These are phyloP conservation scores for Umbilicus rupestris DNA, from an alignment of 164 flowering plant genomes.

Conservation along the genomic window DNA sequence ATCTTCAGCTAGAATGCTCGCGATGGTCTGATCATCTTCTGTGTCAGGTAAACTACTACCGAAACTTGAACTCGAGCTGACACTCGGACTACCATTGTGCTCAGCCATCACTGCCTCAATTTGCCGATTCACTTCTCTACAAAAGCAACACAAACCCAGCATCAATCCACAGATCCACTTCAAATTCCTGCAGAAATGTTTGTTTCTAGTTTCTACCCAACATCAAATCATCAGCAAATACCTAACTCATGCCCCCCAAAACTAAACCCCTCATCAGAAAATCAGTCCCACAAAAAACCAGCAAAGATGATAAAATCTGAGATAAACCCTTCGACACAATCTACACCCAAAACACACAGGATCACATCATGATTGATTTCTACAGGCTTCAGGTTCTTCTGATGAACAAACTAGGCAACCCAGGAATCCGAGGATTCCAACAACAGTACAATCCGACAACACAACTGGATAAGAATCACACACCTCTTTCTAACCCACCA, in stretches of 20 bases:
- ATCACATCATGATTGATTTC: background rate
- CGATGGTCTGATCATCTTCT: constrained; percentile 53
- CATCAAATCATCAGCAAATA: background rate
- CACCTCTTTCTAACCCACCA: background rate
- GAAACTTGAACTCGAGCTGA: constrained; percentile 42
- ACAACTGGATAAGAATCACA: no score
- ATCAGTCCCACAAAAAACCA: no score
- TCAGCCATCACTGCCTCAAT: constrained; percentile 30
- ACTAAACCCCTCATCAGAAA: no score
- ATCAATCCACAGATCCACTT: background rate
- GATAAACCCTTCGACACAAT: no score
- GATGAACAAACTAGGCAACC: background rate
- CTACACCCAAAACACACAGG: background rate
- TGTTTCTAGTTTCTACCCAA: background rate
- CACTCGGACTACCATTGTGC: constrained; percentile 24
- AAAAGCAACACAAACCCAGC: constrained; percentile 1
- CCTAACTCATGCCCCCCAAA: background rate
- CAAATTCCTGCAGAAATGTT: no score
- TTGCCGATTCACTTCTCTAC: constrained; percentile 12
- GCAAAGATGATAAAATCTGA: no score
- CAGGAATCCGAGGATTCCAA: background rate
- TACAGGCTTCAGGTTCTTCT: background rate
- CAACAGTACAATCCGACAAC: background rate
- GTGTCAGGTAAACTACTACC: constrained; percentile 43
- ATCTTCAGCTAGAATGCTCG: constrained; percentile 38